These are phyloP conservation scores for Penicillium thymicola DNA, from an alignment of 2,329 filamentous ascomycete species.

Conservation along the genomic window DNA sequence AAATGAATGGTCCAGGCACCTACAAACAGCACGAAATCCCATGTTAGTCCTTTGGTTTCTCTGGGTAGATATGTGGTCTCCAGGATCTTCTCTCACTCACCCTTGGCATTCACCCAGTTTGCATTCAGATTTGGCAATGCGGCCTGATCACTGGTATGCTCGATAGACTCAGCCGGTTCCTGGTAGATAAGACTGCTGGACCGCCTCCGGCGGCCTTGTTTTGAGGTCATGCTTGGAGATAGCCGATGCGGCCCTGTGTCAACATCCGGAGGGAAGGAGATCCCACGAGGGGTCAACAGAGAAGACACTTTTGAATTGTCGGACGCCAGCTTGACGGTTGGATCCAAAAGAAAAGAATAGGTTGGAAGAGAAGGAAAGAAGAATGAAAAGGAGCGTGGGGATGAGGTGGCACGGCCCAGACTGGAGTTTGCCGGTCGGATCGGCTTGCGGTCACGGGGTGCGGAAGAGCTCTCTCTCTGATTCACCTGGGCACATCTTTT, in stretches of 20 bases:
- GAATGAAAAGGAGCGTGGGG: constrained; percentile 28
- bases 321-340: constrained; percentile 26
- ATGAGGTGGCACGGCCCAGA: constrained; percentile 27
- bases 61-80: neutral
- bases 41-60: constrained; percentile 6
- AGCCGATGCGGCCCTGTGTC: constrained; percentile 60
- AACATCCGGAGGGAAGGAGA: constrained; percentile 84
- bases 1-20: constrained; percentile 98
- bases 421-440: constrained; percentile 23
- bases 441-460: constrained; percentile 21
- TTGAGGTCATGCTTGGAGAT: constrained; percentile 60
- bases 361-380: constrained; percentile 21
- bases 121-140: constrained; percentile 93
- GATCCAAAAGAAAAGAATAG: constrained; percentile 7
- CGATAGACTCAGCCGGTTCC: constrained; percentile 91
- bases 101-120: constrained; percentile 99
- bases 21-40: constrained; percentile 40
- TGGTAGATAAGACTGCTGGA: constrained; percentile 99
- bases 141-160: constrained; percentile 96
- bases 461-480: constrained; percentile 10
- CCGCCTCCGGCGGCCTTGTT: constrained; percentile 77
- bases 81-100: constrained; percentile 51
- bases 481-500: neutral
- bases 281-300: constrained; percentile 81
- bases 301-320: constrained; percentile 91